Evolutionary conservation across 768 basidiomycete genomes (phyloP).

Genomic region (Hericium rajendrae): DNA sequence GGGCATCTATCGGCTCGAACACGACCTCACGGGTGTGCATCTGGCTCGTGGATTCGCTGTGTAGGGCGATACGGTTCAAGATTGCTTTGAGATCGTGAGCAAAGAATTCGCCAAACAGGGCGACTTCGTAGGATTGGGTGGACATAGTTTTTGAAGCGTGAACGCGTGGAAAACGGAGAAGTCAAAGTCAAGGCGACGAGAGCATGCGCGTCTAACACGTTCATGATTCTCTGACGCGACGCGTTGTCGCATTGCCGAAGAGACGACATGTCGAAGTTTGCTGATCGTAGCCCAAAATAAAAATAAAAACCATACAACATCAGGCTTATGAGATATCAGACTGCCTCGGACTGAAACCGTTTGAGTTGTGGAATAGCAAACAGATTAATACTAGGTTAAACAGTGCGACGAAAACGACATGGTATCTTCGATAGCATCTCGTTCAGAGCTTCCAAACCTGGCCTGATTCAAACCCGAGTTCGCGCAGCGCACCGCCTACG

Average conservation of each 20-base stretch:
- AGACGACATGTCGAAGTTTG: not conserved
- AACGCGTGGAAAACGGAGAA: not conserved
- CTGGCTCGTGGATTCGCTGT: slow-evolving; percentile 65
- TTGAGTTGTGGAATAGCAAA: too few species aligned
- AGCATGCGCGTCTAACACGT: not conserved
- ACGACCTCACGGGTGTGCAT: slow-evolving; percentile 72
- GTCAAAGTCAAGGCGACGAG: not conserved
- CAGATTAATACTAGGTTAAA: too few species aligned
- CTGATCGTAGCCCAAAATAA: too few species aligned
- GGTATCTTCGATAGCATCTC: too few species aligned
- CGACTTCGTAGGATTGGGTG: slow-evolving; percentile 66
- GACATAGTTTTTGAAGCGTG: slow-evolving; percentile 12
- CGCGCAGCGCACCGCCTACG: slow-evolving; percentile 56
- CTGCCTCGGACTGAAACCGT: too few species aligned
- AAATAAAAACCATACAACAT: too few species aligned
- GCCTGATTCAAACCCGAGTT: slow-evolving; percentile 48
- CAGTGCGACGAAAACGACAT: too few species aligned
- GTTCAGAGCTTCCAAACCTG: slow-evolving; percentile 63
- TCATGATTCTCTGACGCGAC: too few species aligned
- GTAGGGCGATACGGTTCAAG: slow-evolving; percentile 72
- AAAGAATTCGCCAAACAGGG: slow-evolving; percentile 77
- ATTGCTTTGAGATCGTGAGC: slow-evolving; percentile 66
- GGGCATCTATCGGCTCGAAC: slow-evolving; percentile 72
- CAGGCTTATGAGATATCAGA: too few species aligned
- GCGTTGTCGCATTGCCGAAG: not conserved